Percentiles rank a stretch among this genome's conserved stretches.
Conservation (phyloP, 768 basidiomycete species). For the Lactarius sp. region DNA sequence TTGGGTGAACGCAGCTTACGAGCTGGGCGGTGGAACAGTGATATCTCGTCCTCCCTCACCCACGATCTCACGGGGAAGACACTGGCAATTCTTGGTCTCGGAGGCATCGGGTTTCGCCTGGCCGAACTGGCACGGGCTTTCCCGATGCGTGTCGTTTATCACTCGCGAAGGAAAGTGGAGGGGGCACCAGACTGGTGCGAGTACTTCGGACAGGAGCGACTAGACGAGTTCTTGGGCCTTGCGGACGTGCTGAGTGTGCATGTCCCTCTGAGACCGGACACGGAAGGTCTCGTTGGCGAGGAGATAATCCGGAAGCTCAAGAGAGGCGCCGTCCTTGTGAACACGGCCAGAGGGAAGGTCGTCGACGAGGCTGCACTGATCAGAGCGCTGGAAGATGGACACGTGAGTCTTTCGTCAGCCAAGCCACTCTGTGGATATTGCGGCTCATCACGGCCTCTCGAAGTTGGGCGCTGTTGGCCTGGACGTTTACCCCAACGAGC, state of each 20-base stretch:
- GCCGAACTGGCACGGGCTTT: constrained; percentile 72
- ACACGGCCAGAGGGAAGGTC: constrained; percentile 88
- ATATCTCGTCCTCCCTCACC: constrained; percentile 41
- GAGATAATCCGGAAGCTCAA: constrained; percentile 74
- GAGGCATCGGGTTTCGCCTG: constrained; percentile 69
- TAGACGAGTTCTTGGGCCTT: constrained; percentile 57
- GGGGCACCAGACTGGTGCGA: constrained; percentile 68
- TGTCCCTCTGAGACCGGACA: constrained; percentile 73
- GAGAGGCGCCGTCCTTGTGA: constrained; percentile 72
- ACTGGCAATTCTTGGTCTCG: constrained; percentile 68
- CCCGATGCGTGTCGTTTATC: constrained; percentile 87
- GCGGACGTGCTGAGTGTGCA: constrained; percentile 85
- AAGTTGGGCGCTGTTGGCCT: constrained; percentile 78
- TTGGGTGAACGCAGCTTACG: constrained; percentile 55
- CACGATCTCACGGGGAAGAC: constrained; percentile 67
- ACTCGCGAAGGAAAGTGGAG: constrained; percentile 53
- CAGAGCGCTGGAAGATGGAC: constrained; percentile 76
- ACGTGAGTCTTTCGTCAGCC: constrained; percentile 48
- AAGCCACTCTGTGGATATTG: background rate
- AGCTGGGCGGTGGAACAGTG: constrained; percentile 55
- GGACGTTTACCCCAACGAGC: constrained; percentile 86
- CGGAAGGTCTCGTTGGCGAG: constrained; percentile 68
- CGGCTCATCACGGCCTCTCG: background rate
- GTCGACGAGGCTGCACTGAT: constrained; percentile 87
- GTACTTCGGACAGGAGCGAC: constrained; percentile 59